Percentiles rank a stretch among this genome's conserved stretches.
phyloP scores from a whole-genome alignment of 345 rosid species.

The Litchi chinensis region DNA sequence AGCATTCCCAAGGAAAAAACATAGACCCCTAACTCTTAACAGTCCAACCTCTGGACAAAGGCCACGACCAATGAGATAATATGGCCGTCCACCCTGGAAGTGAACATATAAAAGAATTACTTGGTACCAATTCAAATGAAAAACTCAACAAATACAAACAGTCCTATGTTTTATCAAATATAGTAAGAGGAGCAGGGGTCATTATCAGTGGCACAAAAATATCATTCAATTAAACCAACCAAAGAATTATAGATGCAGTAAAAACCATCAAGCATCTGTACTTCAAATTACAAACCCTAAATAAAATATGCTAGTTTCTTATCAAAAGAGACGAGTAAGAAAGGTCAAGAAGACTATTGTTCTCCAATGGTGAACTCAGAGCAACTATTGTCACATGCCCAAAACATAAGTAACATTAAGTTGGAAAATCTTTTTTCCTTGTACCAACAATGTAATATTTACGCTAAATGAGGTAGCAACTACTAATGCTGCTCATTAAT shows the following conservation, averaged over 20 bases:
- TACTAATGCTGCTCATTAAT: neutral
- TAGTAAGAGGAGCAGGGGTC: neutral
- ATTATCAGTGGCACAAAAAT: neutral
- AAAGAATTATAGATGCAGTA: neutral
- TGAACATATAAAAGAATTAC: slow-evolving; percentile 13
- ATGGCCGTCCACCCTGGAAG: slow-evolving; percentile 94
- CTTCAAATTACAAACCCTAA: slow-evolving; percentile 6
- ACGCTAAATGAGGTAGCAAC: neutral
- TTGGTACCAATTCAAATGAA: slow-evolving; percentile 16
- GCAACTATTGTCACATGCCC: neutral
- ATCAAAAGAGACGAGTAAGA: neutral
- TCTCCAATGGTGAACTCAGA: neutral
- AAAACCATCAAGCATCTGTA: neutral
- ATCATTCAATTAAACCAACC: neutral
- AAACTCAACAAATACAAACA: neutral
- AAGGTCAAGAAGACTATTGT: neutral
- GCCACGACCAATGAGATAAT: slow-evolving; percentile 99
- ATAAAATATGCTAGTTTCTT: neutral
- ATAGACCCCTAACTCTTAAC: too few relatives aligned
- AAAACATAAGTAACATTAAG: neutral
- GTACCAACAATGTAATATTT: neutral
- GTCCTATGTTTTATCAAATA: neutral
- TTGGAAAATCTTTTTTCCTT: neutral
- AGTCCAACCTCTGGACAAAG: slow-evolving; percentile 99
- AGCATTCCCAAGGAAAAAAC: slow-evolving; percentile 99